Conservation (phyloP, 352 stramenopile species). For the Elongisporangium prolatum region DNA sequence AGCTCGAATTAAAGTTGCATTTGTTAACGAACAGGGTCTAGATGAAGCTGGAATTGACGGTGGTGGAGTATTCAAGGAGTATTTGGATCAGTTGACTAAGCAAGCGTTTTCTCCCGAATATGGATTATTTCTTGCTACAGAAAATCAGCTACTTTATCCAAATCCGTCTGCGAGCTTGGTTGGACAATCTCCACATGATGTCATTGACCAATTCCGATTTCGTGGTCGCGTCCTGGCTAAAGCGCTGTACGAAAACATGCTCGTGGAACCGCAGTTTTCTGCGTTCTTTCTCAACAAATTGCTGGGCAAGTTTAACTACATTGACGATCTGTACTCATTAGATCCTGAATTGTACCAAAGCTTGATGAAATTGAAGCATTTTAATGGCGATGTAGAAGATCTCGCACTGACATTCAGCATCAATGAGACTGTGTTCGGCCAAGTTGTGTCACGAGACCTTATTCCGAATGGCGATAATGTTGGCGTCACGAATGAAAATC, state of each 20-base stretch:
- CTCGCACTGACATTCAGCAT: conserved; percentile 96
- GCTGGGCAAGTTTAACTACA: conserved; percentile 84
- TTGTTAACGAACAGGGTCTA: conserved; percentile 90
- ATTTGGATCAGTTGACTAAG: conserved; percentile 88
- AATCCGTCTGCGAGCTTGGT: conserved; percentile 86
- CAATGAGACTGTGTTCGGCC: conserved; percentile 68
- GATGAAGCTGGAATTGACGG: conserved; percentile 96
- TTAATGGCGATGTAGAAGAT: conserved; percentile 86
- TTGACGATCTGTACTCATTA: conserved; percentile 92
- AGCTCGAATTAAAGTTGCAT: conserved; percentile 88
- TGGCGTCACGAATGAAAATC: conserved; percentile 91
- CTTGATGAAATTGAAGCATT: conserved; percentile 95
- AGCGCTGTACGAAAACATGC: conserved; percentile 94
- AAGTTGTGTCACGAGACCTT: conserved; percentile 62
- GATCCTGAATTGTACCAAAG: conserved; percentile 94
- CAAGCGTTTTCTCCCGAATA: conserved; percentile 86
- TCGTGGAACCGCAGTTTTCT: conserved; percentile 96
- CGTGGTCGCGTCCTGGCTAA: conserved; percentile 94
- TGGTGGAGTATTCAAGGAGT: conserved; percentile 98
- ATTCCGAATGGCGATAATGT: conserved; percentile 84
- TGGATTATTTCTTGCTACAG: conserved; percentile 81
- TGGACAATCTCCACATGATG: conserved; percentile 66
- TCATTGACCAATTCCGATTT: conserved; percentile 93
- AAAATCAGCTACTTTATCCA: conserved; percentile 90
- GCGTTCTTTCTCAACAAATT: conserved; percentile 96